Percentiles rank a stretch among this genome's conserved stretches.
Conservation (phyloP, 106 monocot species). For the Amphibolis antarctica region DNA sequence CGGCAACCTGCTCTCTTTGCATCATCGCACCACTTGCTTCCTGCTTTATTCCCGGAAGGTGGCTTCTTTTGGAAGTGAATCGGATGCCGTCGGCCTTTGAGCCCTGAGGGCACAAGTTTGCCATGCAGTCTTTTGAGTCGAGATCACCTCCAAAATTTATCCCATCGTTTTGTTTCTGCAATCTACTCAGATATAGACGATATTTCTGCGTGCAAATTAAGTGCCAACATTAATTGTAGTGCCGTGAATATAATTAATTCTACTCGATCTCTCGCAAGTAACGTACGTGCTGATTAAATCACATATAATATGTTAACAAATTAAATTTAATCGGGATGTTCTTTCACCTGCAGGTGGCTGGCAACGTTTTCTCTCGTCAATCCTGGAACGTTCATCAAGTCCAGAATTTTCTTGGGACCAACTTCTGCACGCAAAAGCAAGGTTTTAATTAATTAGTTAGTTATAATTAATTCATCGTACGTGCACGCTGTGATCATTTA, state of each 20-base stretch:
- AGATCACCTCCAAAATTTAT: constrained; percentile 2
- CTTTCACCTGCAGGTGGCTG: constrained; percentile 79
- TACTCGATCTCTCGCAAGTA: no score
- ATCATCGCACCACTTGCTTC: constrained; percentile 16
- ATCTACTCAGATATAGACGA: constrained; percentile 63
- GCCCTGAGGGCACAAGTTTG: constrained; percentile 1
- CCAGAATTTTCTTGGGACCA: constrained; percentile 92
- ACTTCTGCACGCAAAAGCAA: constrained; percentile 50
- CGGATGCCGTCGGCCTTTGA: constrained; percentile 8
- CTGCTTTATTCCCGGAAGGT: constrained; percentile 18
- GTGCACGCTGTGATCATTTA: no score
- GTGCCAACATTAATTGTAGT: no score
- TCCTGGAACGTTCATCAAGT: constrained; percentile 87
- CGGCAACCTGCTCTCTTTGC: constrained; percentile 15
- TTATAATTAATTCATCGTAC: no score
- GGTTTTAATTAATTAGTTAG: no score
- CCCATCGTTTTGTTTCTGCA: constrained; percentile 55
- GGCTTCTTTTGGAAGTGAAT: constrained; percentile 11
- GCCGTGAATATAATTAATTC: no score
- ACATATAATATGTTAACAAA: no score
- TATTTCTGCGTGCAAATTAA: constrained; percentile 59
- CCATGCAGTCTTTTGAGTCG: constrained; percentile 1
- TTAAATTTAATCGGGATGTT: no score
- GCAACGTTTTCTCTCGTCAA: constrained; percentile 96
- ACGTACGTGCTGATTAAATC: neutral